Percentiles rank a stretch among this genome's conserved stretches.
Conservation (phyloP, 345 rosid species). For the Pistacia vera region DNA sequence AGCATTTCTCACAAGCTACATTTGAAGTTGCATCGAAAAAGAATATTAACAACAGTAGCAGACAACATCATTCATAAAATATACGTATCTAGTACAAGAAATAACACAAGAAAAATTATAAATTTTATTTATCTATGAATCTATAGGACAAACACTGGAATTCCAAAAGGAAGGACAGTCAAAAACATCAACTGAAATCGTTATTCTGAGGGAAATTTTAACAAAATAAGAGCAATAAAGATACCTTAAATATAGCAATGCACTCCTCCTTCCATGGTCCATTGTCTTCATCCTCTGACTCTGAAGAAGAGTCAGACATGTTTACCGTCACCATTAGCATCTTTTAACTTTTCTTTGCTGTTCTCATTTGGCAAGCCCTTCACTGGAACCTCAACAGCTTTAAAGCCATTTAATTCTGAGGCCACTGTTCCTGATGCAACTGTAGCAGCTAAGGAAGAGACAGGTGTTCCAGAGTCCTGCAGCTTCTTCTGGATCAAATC, state of each 20-base stretch:
- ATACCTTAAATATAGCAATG: neutral
- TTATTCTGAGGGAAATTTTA: neutral
- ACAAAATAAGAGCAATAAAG: too few species aligned
- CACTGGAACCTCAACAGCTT: neutral
- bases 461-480: constrained; percentile 79
- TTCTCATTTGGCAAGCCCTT: neutral
- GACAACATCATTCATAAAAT: neutral
- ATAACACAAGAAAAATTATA: too few species aligned
- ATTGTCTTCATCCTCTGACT: too few species aligned
- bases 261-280: constrained; percentile 10
- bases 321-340: neutral
- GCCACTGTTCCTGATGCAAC: neutral
- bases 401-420: neutral
- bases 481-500: constrained; percentile 92
- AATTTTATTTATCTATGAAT: neutral
- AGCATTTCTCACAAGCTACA: neutral
- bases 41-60: neutral
- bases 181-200: neutral
- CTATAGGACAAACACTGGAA: too few species aligned
- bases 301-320: too few species aligned
- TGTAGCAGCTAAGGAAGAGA: constrained; percentile 40
- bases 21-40: neutral
- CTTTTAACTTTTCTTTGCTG: too few species aligned
- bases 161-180: too few species aligned
- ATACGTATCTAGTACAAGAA: too few species aligned